Percentiles rank a stretch among this genome's conserved stretches.
Conservation (phyloP, 768 basidiomycete genomes). For the Pholiota microspora region DNA sequence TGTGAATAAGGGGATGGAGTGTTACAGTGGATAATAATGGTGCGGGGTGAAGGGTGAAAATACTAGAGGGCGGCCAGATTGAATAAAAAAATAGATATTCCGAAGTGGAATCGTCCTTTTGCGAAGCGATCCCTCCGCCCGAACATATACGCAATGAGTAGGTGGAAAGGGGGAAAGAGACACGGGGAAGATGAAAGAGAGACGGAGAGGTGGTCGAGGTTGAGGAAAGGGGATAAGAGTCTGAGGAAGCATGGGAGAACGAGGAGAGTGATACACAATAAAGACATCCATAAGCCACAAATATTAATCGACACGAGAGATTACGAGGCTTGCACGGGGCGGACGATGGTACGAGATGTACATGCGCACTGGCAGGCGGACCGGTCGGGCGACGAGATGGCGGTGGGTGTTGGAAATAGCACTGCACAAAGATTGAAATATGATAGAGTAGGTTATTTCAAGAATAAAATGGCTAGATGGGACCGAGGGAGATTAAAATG, state of each 20-base stretch:
- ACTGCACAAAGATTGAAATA: constrained; percentile 12
- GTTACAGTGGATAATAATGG: not conserved
- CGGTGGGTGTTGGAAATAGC: constrained; percentile 2
- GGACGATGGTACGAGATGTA: not conserved
- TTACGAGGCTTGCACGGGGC: not conserved
- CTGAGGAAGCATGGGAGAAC: constrained; percentile 3
- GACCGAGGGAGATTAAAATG: not conserved
- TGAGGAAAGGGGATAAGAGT: not conserved
- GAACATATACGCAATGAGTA: constrained; percentile 17
- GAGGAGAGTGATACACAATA: constrained; percentile 19
- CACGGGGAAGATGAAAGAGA: constrained; percentile 5
- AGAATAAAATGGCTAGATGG: constrained; percentile 8
- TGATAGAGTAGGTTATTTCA: constrained; percentile 7
- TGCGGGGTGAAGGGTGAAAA: constrained; percentile 6
- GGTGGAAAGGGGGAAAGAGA: constrained; percentile 4
- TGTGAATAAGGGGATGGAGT: not conserved
- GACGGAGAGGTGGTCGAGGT: constrained; percentile 8
- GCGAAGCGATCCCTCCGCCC: constrained; percentile 24
- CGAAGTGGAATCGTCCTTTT: constrained; percentile 24
- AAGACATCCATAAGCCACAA: constrained; percentile 19
- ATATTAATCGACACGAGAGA: constrained; percentile 12
- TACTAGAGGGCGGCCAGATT: constrained; percentile 22
- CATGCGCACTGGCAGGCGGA: not conserved
- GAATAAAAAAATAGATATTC: constrained; percentile 19
- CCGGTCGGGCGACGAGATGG: not conserved